Percentiles rank a stretch among this genome's conserved stretches.
phyloP scores from a whole-genome alignment of 2,329 filamentous ascomycete species.

The Trichoderma endophyticum region DNA sequence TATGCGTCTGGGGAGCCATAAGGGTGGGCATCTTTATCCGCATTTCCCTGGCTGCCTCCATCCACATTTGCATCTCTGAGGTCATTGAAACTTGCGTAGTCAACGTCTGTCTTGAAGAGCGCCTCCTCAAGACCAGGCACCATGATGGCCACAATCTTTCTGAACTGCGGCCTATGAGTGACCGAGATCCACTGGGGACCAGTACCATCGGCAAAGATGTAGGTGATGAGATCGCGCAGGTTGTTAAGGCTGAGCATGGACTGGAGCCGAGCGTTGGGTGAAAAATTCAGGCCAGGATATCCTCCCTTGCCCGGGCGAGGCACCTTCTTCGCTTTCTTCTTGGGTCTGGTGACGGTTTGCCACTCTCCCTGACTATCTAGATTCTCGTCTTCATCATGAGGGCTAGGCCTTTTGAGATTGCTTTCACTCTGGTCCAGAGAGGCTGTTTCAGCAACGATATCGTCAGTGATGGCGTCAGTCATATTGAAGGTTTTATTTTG shows the following conservation, averaged over 20 bases:
- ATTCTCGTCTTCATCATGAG: constrained; percentile 39
- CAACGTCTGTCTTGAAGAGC: constrained; percentile 70
- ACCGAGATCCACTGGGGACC: constrained; percentile 65
- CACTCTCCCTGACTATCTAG: constrained; percentile 45
- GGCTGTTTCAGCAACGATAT: constrained; percentile 18
- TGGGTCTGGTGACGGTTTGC: constrained; percentile 53
- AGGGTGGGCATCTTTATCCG: constrained; percentile 32
- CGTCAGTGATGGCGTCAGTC: constrained; percentile 16
- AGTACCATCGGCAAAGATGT: constrained; percentile 63
- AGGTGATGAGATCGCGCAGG: constrained; percentile 61
- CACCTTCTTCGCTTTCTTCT: constrained; percentile 60
- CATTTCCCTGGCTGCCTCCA: constrained; percentile 29
- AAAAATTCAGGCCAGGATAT: constrained; percentile 60
- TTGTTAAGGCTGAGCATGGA: constrained; percentile 61
- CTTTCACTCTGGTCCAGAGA: constrained; percentile 31
- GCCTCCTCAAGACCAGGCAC: constrained; percentile 85
- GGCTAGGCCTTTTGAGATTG: constrained; percentile 49
- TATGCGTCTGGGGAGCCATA: constrained; percentile 56
- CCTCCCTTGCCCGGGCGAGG: constrained; percentile 54
- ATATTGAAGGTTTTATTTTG: constrained; percentile 14
- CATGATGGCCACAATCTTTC: constrained; percentile 86
- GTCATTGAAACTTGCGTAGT: constrained; percentile 48
- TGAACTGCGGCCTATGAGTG: constrained; percentile 59
- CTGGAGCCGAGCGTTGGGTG: constrained; percentile 55
- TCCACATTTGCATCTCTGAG: constrained; percentile 18